Conservation (phyloP, 208 protist genomes). For the Trypanosoma cruzi region DNA sequence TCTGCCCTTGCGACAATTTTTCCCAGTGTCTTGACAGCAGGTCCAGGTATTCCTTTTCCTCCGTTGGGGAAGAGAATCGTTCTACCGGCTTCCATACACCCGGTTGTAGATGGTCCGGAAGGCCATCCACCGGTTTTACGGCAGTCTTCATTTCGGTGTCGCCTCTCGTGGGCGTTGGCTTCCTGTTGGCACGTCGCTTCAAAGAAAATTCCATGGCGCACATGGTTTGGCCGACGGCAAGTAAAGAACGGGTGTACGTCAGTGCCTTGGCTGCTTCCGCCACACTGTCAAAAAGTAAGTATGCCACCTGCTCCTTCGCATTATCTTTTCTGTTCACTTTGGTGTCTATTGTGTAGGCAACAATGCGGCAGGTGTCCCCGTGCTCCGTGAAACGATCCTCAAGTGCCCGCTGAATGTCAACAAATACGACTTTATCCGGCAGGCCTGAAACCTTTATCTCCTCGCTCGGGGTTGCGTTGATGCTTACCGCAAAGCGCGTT, state of each 20-base stretch:
- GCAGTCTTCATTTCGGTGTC: background rate
- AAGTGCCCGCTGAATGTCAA: constrained; percentile 31
- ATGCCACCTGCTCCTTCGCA: constrained; percentile 10
- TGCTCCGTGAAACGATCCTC: constrained; percentile 15
- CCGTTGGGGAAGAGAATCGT: constrained; percentile 44
- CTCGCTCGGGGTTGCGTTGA: constrained; percentile 37
- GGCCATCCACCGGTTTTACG: constrained; percentile 12
- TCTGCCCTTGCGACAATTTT: constrained; percentile 62
- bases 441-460: constrained; percentile 51
- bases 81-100: constrained; percentile 49
- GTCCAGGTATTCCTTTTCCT: constrained; percentile 55
- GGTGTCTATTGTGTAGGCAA: constrained; percentile 7
- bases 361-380: constrained; percentile 20
- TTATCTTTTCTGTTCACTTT: constrained; percentile 3
- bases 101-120: constrained; percentile 41
- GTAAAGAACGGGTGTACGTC: constrained; percentile 43
- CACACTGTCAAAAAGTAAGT: constrained; percentile 45
- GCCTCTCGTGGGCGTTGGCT: background rate
- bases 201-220: constrained; percentile 38
- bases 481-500: constrained; percentile 38
- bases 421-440: constrained; percentile 20
- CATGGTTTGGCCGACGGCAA: constrained; percentile 31
- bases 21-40: constrained; percentile 70
- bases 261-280: constrained; percentile 57
- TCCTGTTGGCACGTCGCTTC: constrained; percentile 10